Evolutionary conservation across 495 filamentous ascomycete genomes (phyloP).

Genomic region (Trichoderma orchidacearum): DNA sequence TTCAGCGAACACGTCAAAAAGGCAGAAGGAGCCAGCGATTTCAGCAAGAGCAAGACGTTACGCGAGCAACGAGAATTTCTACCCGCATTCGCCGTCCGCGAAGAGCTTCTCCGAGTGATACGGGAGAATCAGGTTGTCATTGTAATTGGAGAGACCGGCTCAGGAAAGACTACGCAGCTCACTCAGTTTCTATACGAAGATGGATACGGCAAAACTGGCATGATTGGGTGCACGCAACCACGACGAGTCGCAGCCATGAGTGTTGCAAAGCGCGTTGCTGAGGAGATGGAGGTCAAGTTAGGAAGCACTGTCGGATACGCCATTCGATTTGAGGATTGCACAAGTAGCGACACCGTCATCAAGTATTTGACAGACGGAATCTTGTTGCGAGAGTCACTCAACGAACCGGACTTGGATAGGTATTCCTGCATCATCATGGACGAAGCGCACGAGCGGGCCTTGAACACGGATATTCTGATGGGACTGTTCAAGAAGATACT

Average conservation of each 20-base stretch:
- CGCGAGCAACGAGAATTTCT: slow-evolving; percentile 88
- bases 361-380: slow-evolving; percentile 99
- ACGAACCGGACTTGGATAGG: slow-evolving; percentile 82
- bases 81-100: slow-evolving; percentile 91
- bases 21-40: slow-evolving; percentile 74
- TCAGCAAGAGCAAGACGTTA: slow-evolving; percentile 84
- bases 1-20: slow-evolving; percentile 88
- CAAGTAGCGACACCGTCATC: slow-evolving; percentile 82
- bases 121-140: slow-evolving; percentile 95
- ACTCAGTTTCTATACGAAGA: slow-evolving; percentile 94
- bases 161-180: slow-evolving; percentile 91
- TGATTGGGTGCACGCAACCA: slow-evolving; percentile 94
- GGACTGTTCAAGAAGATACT: slow-evolving; percentile 96
- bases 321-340: slow-evolving; percentile 98
- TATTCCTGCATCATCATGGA: slow-evolving; percentile 99
- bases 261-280: slow-evolving; percentile 94
- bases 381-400: slow-evolving; percentile 80
- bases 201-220: slow-evolving; percentile 70
- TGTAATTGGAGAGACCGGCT: slow-evolving; percentile 92
- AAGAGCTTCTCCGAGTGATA: slow-evolving; percentile 89
- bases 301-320: slow-evolving; percentile 88
- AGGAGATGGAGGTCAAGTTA: slow-evolving; percentile 97
- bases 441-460: slow-evolving; percentile 91
- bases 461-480: slow-evolving; percentile 97
- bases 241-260: slow-evolving; percentile 96